Conservation (phyloP, 1,284 basidiomycete genomes). For the Ustilago hordei region DNA sequence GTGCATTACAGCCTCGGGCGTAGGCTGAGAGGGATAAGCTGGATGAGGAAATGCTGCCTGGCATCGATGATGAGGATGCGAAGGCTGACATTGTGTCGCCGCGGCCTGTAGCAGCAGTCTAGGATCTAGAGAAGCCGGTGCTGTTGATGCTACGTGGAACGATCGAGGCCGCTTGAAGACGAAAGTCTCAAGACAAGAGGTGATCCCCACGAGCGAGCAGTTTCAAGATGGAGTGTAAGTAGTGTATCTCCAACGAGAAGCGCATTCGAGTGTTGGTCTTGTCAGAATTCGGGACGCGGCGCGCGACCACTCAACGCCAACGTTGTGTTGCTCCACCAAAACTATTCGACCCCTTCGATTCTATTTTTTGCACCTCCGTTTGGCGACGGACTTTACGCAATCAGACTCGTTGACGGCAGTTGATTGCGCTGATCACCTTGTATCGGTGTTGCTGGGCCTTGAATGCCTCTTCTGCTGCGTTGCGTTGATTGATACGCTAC, state of each 20-base stretch:
- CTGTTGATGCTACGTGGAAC: not conserved
- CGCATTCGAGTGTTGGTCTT: slow-evolving; percentile 29
- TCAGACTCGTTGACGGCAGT: not conserved
- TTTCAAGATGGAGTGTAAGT: not conserved
- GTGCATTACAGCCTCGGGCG: slow-evolving; percentile 15
- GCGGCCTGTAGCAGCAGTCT: not conserved
- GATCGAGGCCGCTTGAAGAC: not conserved
- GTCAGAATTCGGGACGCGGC: slow-evolving; percentile 12
- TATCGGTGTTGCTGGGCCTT: too few species aligned
- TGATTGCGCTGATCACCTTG: too few species aligned
- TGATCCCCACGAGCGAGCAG: not conserved
- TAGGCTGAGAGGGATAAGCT: slow-evolving; percentile 25
- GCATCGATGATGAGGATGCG: slow-evolving; percentile 13
- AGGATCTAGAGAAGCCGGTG: not conserved
- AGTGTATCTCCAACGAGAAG: not conserved
- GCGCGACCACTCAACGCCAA: slow-evolving; percentile 38
- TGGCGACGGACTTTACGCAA: not conserved
- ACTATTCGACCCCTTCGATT: not conserved
- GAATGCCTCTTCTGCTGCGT: too few species aligned
- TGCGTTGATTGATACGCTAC: too few species aligned
- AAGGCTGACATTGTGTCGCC: slow-evolving; percentile 15
- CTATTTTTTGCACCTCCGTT: not conserved
- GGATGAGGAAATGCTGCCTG: slow-evolving; percentile 23
- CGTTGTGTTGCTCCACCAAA: not conserved
- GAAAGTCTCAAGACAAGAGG: not conserved